Percentiles rank a stretch among this genome's conserved stretches.
phyloP scores from a whole-genome alignment of 2,329 filamentous ascomycete species.

The Colletotrichum euphorbiae region DNA sequence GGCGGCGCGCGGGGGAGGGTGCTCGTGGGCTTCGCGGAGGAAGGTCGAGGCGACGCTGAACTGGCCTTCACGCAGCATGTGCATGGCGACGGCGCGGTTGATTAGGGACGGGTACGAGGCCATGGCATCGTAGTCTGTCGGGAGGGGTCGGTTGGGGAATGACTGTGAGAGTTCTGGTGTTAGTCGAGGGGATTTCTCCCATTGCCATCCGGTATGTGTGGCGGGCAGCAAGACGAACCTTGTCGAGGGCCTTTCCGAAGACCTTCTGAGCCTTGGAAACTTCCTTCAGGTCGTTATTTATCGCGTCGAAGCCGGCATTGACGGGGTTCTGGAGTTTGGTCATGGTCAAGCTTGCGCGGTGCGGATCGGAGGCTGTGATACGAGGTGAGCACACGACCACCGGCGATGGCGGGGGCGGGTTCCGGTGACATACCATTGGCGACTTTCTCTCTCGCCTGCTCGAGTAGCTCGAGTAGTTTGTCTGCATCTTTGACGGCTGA shows the following conservation, averaged over 20 bases:
- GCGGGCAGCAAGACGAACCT: slow-evolving; percentile 61
- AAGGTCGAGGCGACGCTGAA: slow-evolving; percentile 91
- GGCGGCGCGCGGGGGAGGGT: slow-evolving; percentile 43
- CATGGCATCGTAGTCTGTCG: slow-evolving; percentile 84
- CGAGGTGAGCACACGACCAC: slow-evolving; percentile 33
- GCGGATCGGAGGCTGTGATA: slow-evolving; percentile 67
- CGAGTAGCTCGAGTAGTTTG: slow-evolving; percentile 81
- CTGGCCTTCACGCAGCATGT: slow-evolving; percentile 92
- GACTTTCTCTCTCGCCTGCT: slow-evolving; percentile 78
- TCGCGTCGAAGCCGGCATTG: slow-evolving; percentile 81
- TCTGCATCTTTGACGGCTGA: slow-evolving; percentile 85
- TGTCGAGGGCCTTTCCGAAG: slow-evolving; percentile 87
- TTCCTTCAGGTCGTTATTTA: slow-evolving; percentile 85
- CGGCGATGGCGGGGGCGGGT: slow-evolving; percentile 16
- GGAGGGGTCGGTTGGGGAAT: slow-evolving; percentile 69
- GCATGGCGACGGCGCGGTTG: slow-evolving; percentile 92
- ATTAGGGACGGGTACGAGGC: slow-evolving; percentile 80
- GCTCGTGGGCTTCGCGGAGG: slow-evolving; percentile 73
- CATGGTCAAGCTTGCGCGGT: slow-evolving; percentile 78
- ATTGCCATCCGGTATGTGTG: no score
- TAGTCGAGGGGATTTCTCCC: slow-evolving; percentile 17
- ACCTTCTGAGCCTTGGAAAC: slow-evolving; percentile 85
- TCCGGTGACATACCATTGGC: slow-evolving; percentile 68
- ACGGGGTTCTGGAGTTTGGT: slow-evolving; percentile 88
- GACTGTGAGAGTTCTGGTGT: slow-evolving; percentile 42